Evolutionary conservation across 176 grass and related monocot genomes (phyloP).

Genomic region (Tillandsia leiboldiana): DNA sequence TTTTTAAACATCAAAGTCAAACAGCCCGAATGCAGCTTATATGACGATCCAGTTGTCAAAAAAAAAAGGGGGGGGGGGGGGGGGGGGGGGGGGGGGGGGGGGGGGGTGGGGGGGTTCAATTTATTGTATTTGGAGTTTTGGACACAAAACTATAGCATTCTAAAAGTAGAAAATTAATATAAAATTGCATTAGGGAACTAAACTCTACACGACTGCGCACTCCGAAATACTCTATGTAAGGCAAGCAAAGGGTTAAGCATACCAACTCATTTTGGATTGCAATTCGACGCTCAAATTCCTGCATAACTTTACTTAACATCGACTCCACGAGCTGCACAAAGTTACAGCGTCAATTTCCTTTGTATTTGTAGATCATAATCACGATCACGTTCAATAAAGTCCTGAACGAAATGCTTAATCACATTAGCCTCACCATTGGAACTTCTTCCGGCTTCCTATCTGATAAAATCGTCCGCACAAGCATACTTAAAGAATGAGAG

Average conservation of each 20-base stretch:
- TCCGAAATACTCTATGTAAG: background rate
- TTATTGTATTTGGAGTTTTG: no score
- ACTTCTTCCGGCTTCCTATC: constrained; percentile 89
- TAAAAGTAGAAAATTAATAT: no score
- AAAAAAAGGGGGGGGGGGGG: no score
- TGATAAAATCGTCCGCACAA: constrained; percentile 59
- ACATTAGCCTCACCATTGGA: constrained; percentile 43
- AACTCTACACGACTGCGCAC: no score
- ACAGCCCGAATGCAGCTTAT: background rate
- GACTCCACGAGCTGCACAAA: constrained; percentile 69
- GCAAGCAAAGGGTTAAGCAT: constrained; percentile 19
- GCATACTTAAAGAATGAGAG: constrained; percentile 54
- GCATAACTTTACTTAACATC: constrained; percentile 66
- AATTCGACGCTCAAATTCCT: constrained; percentile 58
- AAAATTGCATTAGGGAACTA: no score
- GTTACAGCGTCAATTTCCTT: constrained; percentile 6
- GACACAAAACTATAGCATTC: no score
- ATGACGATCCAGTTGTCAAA: background rate
- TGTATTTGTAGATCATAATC: constrained; percentile 2
- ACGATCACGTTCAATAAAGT: constrained; percentile 8
- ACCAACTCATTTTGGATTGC: constrained; percentile 54
- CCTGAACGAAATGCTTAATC: constrained; percentile 12
- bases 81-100: no score
- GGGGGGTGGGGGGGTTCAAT: no score
- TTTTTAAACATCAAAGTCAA: background rate